Base-by-base conservation (phyloP, 352 stramenopile species). In the Phytophthora hybrid region DNA sequence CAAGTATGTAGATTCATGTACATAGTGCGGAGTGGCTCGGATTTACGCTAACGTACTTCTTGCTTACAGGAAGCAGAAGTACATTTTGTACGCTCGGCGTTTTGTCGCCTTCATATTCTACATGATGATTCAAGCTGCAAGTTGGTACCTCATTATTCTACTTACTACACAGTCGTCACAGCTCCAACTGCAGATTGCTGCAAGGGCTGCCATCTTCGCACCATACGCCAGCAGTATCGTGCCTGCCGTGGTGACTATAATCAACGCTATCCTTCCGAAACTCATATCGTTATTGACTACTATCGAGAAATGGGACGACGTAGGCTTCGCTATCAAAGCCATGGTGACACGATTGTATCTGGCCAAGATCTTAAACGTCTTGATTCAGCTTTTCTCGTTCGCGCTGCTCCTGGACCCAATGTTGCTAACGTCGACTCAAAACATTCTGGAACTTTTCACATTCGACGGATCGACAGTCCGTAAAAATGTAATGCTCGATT, bases 311-410 rank as follows among this genome's bases (percentile, higher is more conserved):
- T 96, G 87, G 87, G 89, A 96, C 58, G 82, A 93, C 66, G 78
- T 83, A 18, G 88, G 87, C 0, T 94, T 95, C 71, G 76, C 83
- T 16, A 94, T 94, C 74, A 94, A 96, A 70, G 84, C 86, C 8
- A 93, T 94, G 85, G 82, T 95, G 39, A 93, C 83, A 26, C 84
- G 88, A 1, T 57, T 96, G 47, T 96, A 94, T 57, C 51, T 96
- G 49, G 86, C 89, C n/a, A 94, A 96, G 69, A 86, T 93, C 26
- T 76, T 96, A 18, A 96, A 96, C 58, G 85, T 93, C 1, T 46
- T 94, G 16, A 93, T 96, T 54, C 89, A 96, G 66, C 51, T 96
- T 26, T 85, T 88, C 62, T 94, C 89, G 23, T 94, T 90, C 64
- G 76, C 77, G 21, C 67, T 94, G 26, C 72, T 96, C 8, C 58